Conservation (phyloP, 2,329 filamentous ascomycete species). For the Calonectria naviculata region DNA sequence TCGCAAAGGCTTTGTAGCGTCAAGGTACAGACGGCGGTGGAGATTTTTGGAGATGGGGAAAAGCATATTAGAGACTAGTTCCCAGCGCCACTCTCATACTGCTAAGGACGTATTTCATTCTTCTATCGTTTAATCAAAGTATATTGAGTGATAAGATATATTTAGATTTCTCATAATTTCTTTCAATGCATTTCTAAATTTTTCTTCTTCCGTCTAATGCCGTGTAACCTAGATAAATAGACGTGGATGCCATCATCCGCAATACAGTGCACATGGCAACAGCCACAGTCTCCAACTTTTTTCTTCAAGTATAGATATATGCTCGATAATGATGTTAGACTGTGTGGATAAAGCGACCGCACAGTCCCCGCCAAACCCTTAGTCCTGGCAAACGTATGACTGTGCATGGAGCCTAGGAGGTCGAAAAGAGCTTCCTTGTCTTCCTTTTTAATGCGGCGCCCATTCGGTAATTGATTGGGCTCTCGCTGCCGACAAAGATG, state of each 20-base stretch:
- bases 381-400: no score
- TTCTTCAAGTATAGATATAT: background rate
- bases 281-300: background rate
- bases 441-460: background rate
- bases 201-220: background rate
- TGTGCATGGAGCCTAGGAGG: no score
- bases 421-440: background rate
- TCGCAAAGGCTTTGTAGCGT: background rate
- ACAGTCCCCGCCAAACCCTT: no score
- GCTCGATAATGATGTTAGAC: background rate
- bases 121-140: background rate
- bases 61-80: background rate
- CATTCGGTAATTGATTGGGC: background rate
- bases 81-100: background rate
- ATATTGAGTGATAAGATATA: background rate
- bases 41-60: background rate
- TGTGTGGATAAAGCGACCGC: background rate
- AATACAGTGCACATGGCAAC: background rate
- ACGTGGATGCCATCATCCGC: background rate
- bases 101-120: background rate
- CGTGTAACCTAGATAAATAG: background rate
- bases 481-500: background rate
- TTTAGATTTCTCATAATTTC: background rate
- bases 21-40: background rate
- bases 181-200: background rate